Percentiles rank a stretch among this genome's conserved stretches.
These are phyloP conservation scores for Linnemannia hyalina DNA, from an alignment of 192 early-diverging fungal species.

Conservation along the genomic window DNA sequence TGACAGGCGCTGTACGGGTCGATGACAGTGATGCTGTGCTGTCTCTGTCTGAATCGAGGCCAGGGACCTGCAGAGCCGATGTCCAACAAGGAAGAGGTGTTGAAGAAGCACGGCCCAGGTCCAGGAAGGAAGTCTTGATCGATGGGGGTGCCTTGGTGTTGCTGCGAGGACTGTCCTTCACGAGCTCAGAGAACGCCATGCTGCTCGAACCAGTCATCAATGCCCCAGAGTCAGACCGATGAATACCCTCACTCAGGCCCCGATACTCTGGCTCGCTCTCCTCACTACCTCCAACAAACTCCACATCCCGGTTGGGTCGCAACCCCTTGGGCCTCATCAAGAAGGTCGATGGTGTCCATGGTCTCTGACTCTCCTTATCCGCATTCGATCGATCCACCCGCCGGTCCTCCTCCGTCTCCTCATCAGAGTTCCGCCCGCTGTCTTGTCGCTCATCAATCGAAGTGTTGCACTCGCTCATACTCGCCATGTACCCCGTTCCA, in stretches of 20 bases:
- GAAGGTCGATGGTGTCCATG: slow-evolving; percentile 7
- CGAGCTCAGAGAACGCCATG: not conserved
- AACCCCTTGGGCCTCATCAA: not conserved
- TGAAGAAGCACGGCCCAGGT: not conserved
- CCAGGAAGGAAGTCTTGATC: not conserved
- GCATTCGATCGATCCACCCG: not conserved
- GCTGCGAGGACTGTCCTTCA: not conserved
- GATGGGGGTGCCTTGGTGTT: not conserved
- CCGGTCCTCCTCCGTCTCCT: not conserved
- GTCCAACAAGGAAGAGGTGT: not conserved
- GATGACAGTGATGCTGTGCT: not conserved
- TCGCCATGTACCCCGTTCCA: slow-evolving; percentile 23
- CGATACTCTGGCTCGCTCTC: not conserved
- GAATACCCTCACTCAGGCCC: not conserved
- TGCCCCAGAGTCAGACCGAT: slow-evolving; percentile 14
- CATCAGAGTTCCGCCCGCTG: not conserved
- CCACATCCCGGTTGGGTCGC: not conserved
- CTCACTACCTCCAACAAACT: not conserved
- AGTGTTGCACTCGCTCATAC: slow-evolving; percentile 23
- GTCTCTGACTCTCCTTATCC: not conserved
- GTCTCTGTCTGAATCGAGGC: not conserved
- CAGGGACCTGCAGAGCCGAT: not conserved
- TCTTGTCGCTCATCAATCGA: slow-evolving; percentile 14
- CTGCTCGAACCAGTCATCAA: not conserved
- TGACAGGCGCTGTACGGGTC: not conserved